A percentile compares a stretch with the other conserved stretches of the same genome.
Conservation (phyloP, 768 basidiomycete genomes). For the Dendrothele bispora region DNA sequence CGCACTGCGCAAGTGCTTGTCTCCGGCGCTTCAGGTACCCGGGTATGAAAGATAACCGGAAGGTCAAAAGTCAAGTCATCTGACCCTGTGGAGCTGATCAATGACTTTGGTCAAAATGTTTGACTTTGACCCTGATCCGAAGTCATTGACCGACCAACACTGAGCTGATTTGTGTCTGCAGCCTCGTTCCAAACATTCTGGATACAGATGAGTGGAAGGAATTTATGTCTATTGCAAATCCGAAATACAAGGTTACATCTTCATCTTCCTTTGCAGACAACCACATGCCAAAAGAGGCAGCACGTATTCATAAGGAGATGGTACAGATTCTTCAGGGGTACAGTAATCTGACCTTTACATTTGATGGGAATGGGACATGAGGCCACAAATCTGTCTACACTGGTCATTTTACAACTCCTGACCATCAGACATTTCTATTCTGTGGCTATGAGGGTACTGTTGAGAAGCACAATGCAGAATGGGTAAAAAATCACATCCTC, state of each 20-base stretch:
- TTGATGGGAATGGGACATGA: slow-evolving; percentile 12
- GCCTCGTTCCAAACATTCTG: slow-evolving; percentile 4
- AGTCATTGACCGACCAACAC: too few relatives aligned
- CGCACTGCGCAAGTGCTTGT: too few relatives aligned
- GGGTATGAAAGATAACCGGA: too few relatives aligned
- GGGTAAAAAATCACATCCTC: neutral
- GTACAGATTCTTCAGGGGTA: neutral
- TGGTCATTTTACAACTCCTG: slow-evolving; percentile 5
- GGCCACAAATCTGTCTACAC: slow-evolving; percentile 14
- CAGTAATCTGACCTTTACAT: slow-evolving; percentile 11
- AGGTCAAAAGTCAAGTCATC: too few relatives aligned
- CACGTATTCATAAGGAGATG: neutral
- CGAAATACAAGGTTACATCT: neutral
- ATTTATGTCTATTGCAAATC: neutral
- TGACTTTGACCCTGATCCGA: too few relatives aligned
- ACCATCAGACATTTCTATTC: neutral
- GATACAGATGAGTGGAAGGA: slow-evolving; percentile 12
- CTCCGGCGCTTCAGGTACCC: too few relatives aligned
- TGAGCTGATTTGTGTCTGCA: slow-evolving; percentile 10
- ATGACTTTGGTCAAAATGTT: too few relatives aligned
- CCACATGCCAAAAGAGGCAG: neutral
- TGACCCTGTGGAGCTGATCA: too few relatives aligned
- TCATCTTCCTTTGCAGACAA: neutral
- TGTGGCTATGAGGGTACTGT: neutral
- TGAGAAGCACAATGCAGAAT: neutral